Conservation (phyloP, 805 yeast species). For the Yarrowia porcina region DNA sequence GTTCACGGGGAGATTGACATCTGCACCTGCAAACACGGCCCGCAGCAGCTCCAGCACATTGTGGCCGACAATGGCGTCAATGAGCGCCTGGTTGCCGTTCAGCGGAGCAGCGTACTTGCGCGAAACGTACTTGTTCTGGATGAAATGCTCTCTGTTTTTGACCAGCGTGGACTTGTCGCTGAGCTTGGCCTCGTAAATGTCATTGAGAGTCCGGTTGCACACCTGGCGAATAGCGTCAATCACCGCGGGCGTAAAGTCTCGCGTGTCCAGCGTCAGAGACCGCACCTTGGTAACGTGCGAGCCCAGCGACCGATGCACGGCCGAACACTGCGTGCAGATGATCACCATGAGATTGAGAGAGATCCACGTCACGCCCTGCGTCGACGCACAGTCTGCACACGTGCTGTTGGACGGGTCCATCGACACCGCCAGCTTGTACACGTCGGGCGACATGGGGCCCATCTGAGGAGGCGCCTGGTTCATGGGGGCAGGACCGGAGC, state of each 20-base stretch:
- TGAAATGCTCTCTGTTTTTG: constrained; percentile 54
- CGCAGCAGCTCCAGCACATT: constrained; percentile 35
- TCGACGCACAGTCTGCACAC: constrained; percentile 79
- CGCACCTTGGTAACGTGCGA: constrained; percentile 74
- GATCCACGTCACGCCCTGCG: constrained; percentile 74
- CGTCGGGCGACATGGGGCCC: constrained; percentile 1
- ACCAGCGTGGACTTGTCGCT: constrained; percentile 37
- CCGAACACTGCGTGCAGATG: constrained; percentile 81
- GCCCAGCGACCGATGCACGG: constrained; percentile 84
- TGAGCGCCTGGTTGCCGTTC: constrained; percentile 36
- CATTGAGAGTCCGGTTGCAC: constrained; percentile 54
- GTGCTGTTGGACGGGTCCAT: constrained; percentile 50
- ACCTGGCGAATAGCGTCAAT: constrained; percentile 54
- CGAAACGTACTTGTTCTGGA: constrained; percentile 60
- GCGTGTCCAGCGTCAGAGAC: constrained; percentile 70
- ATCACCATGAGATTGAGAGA: constrained; percentile 69
- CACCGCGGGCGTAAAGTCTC: constrained; percentile 55
- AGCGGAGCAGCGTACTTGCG: constrained; percentile 46
- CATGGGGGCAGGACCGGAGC: not conserved
- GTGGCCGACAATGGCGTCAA: constrained; percentile 38
- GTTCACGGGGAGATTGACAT: constrained; percentile 35
- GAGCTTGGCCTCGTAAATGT: constrained; percentile 54
- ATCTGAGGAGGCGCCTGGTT: not conserved
- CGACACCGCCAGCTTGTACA: constrained; percentile 28
- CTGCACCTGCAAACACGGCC: constrained; percentile 43